Conservation (phyloP, 306 rosid species). For the Ammopiptanthus mongolicus region DNA sequence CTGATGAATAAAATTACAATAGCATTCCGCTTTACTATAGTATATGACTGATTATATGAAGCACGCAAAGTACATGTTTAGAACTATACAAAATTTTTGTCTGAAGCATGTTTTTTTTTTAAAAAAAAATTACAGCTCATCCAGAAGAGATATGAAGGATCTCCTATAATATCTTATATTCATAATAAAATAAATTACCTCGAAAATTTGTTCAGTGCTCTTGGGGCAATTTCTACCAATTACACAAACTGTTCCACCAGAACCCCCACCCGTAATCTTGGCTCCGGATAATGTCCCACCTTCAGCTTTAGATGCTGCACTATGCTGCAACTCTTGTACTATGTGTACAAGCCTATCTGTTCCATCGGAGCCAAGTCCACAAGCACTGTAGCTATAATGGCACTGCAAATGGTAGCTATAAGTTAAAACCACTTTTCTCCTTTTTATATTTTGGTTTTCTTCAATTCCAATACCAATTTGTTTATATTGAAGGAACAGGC, state of each 20-base stretch:
- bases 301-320: constrained; percentile 47
- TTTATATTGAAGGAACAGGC: neutral
- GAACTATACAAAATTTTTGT: too few relatives aligned
- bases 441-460: constrained; percentile 8
- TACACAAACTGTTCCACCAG: constrained; percentile 89
- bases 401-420: constrained; percentile 50
- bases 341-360: constrained; percentile 85
- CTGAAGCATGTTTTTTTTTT: neutral
- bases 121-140: neutral
- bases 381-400: constrained; percentile 82
- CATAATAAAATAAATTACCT: constrained; percentile 42
- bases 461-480: neutral
- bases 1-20: too few relatives aligned
- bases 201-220: constrained; percentile 72
- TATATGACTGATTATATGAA: neutral
- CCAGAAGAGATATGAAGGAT: neutral
- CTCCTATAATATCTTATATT: neutral
- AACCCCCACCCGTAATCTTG: constrained; percentile 92
- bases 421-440: neutral
- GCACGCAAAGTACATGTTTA: neutral
- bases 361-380: constrained; percentile 90
- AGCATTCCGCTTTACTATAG: too few relatives aligned
- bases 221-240: constrained; percentile 68
- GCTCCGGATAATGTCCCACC: constrained; percentile 79
- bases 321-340: constrained; percentile 77